Evolutionary conservation across 257 asterid genomes (phyloP).

Genomic region (Thymus quinquecostatus): DNA sequence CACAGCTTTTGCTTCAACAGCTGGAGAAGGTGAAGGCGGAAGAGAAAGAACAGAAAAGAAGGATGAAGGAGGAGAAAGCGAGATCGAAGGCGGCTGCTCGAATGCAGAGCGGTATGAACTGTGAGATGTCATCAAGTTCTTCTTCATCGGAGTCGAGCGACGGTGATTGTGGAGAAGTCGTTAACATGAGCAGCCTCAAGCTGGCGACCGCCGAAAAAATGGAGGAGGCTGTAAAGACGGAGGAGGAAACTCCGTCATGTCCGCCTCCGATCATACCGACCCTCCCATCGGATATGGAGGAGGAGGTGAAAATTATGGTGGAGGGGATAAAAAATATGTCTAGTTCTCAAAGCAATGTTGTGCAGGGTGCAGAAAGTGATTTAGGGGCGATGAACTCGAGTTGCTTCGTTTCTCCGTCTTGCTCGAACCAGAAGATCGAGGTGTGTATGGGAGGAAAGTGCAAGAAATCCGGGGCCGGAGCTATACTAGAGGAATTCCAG

Average conservation of each 20-base stretch:
- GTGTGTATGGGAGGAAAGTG: constrained; percentile 98
- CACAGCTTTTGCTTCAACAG: constrained; percentile 51
- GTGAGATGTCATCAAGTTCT: not conserved
- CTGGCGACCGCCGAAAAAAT: too few relatives aligned
- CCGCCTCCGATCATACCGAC: constrained; percentile 23
- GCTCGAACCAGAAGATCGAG: constrained; percentile 57
- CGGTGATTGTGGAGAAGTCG: constrained; percentile 59
- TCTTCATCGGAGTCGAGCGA: constrained; percentile 53
- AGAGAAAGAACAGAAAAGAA: constrained; percentile 51
- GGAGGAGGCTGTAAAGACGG: too few relatives aligned
- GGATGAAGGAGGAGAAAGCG: constrained; percentile 51
- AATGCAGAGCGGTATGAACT: constrained; percentile 21
- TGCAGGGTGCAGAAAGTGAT: constrained; percentile 18
- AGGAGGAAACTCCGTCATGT: constrained; percentile 7
- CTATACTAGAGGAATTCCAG: constrained; percentile 62
- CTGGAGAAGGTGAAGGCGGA: constrained; percentile 55
- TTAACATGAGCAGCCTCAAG: constrained; percentile 42
- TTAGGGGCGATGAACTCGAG: not conserved
- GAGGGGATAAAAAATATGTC: too few relatives aligned
- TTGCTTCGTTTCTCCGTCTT: constrained; percentile 14
- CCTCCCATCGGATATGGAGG: not conserved
- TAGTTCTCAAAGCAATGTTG: not conserved
- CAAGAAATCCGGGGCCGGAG: constrained; percentile 67
- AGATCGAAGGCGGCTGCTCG: constrained; percentile 36
- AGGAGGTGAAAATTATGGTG: constrained; percentile 1